These are phyloP conservation scores for Xylariales sp. DNA, from an alignment of 2,329 filamentous ascomycete genomes.

Conservation along the genomic window DNA sequence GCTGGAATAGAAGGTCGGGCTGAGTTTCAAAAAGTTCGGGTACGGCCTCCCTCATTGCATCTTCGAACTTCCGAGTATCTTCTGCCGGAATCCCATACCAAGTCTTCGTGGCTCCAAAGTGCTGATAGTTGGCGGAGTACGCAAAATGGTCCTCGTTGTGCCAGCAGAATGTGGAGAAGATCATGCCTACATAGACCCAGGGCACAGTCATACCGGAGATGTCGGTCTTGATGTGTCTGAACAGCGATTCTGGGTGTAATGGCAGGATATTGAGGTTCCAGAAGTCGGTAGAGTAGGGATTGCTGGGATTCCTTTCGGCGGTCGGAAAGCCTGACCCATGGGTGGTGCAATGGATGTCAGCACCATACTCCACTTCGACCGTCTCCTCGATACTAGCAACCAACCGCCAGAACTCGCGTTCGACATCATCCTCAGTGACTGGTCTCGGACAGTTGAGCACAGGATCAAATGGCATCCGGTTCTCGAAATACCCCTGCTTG, in stretches of 20 bases:
- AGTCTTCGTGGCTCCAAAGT: constrained; percentile 96
- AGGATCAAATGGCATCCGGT: constrained; percentile 83
- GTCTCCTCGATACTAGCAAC: constrained; percentile 93
- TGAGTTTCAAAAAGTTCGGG: constrained; percentile 96
- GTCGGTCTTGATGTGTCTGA: constrained; percentile 95
- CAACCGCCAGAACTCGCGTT: constrained; percentile 93
- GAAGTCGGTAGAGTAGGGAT: constrained; percentile 81
- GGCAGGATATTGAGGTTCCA: constrained; percentile 97
- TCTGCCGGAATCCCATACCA: constrained; percentile 98
- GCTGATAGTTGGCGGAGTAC: constrained; percentile 97
- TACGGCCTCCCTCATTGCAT: constrained; percentile 90
- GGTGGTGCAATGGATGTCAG: constrained; percentile 96
- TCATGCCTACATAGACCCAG: constrained; percentile 99
- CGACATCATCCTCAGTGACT: constrained; percentile 91
- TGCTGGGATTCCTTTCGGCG: constrained; percentile 81
- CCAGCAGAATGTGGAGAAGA: constrained; percentile 99
- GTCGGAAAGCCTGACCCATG: constrained; percentile 97
- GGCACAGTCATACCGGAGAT: constrained; percentile 99
- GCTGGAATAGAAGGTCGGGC: constrained; percentile 90
- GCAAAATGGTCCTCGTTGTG: constrained; percentile 98
- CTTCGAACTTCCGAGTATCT: constrained; percentile 91
- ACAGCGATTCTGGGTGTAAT: constrained; percentile 84
- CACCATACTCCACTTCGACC: constrained; percentile 96
- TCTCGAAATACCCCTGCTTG: constrained; percentile 89
- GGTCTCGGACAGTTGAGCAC: constrained; percentile 74